Evolutionary conservation across 1,284 basidiomycete species (phyloP).

Genomic region (Moniliophthora roreri): DNA sequence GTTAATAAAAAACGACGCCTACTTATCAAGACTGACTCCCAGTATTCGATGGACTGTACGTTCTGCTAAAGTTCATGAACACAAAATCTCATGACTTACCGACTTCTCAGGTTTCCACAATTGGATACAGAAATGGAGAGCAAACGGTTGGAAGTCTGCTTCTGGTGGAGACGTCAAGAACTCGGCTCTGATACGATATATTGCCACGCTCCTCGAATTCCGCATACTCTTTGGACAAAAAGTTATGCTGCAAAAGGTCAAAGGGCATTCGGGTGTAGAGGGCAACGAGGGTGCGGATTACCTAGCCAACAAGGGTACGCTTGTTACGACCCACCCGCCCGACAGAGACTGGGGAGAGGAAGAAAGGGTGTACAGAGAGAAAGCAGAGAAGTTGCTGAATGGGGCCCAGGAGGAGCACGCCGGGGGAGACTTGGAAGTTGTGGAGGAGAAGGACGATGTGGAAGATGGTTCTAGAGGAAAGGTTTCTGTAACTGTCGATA

Average conservation of each 20-base stretch:
- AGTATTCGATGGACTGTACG: slow-evolving; percentile 73
- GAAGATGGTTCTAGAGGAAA: too few relatives aligned
- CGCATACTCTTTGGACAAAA: slow-evolving; percentile 50
- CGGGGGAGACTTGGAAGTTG: too few relatives aligned
- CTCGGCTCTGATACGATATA: slow-evolving; percentile 58
- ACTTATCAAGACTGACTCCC: slow-evolving; percentile 75
- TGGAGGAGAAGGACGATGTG: too few relatives aligned
- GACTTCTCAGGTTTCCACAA: slow-evolving; percentile 51
- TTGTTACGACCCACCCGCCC: slow-evolving; percentile 27
- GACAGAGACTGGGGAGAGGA: slow-evolving; percentile 59
- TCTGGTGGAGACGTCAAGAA: slow-evolving; percentile 65
- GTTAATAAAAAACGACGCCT: slow-evolving; percentile 45
- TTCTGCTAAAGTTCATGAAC: slow-evolving; percentile 2
- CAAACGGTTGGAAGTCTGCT: slow-evolving; percentile 48
- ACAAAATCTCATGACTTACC: not conserved
- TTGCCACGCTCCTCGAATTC: slow-evolving; percentile 51
- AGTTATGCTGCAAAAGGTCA: slow-evolving; percentile 63
- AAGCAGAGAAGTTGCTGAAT: slow-evolving; percentile 9
- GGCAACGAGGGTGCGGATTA: slow-evolving; percentile 82
- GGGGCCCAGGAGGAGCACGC: too few relatives aligned
- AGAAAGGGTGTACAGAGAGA: not conserved
- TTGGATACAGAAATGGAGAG: slow-evolving; percentile 68
- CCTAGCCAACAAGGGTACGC: slow-evolving; percentile 59
- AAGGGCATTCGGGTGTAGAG: slow-evolving; percentile 65
- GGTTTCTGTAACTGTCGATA: too few relatives aligned